Evolutionary conservation across 2,329 filamentous ascomycete genomes (phyloP).

Genomic region (Orbilia javanica): DNA sequence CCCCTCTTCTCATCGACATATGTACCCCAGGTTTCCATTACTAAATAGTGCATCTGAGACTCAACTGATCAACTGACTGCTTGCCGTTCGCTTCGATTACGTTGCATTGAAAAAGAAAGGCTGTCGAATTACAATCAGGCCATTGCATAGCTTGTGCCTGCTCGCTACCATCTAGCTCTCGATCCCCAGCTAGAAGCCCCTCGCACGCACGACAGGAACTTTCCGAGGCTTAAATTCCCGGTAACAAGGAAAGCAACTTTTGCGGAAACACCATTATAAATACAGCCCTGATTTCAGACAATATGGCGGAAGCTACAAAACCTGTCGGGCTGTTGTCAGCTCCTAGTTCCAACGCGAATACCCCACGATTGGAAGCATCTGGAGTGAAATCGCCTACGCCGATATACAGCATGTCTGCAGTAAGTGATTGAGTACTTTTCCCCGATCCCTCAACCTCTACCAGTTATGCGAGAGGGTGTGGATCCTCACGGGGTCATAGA

Average conservation of each 20-base stretch:
- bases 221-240: conserved; percentile 48
- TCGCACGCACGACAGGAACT: conserved; percentile 26
- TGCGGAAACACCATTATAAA: conserved; percentile 28
- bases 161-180: conserved; percentile 15
- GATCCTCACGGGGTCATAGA: conserved; percentile 27
- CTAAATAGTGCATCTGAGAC: conserved; percentile 41
- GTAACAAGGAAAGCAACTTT: conserved; percentile 19
- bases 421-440: conserved; percentile 38
- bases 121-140: conserved; percentile 25
- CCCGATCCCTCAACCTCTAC: conserved; percentile 14
- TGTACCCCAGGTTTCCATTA: conserved; percentile 49
- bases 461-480: background rate
- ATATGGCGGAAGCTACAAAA: conserved; percentile 46
- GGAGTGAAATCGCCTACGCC: conserved; percentile 56
- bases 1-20: conserved; percentile 25
- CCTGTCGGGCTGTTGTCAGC: conserved; percentile 23
- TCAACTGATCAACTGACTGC: conserved; percentile 42
- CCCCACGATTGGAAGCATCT: conserved; percentile 53
- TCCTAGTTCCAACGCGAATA: conserved; percentile 30
- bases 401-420: conserved; percentile 57
- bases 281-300: conserved; percentile 8
- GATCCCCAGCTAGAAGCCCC: conserved; percentile 9
- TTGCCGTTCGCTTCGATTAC: conserved; percentile 45
- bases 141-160: conserved; percentile 1
- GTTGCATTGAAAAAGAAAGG: conserved; percentile 25